Evolutionary conservation across 352 stramenopile species (phyloP).

Genomic region (Pythium periplocum): DNA sequence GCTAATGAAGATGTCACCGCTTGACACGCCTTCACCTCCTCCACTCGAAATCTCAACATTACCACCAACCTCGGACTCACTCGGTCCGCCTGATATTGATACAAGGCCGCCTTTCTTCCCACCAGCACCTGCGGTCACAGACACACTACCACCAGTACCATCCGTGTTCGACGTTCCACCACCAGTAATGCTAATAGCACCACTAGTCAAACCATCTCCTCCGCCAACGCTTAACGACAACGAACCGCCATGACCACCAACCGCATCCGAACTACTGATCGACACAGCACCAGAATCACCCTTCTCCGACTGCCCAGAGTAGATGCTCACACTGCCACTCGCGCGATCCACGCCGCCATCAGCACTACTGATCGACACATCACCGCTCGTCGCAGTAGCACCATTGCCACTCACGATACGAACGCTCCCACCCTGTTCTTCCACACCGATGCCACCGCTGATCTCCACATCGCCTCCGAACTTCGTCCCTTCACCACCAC

Average conservation of each 20-base stretch:
- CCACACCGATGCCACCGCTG: not conserved
- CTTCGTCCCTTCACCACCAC: not conserved
- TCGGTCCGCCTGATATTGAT: no score
- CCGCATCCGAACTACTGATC: slow-evolving; percentile 11
- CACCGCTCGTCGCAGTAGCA: slow-evolving; percentile 13
- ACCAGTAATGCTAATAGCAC: slow-evolving; percentile 12
- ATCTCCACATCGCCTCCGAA: no score
- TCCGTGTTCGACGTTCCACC: slow-evolving; percentile 8
- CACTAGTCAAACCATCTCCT: slow-evolving; percentile 15
- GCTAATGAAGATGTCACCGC: slow-evolving; percentile 19
- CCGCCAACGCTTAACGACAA: slow-evolving; percentile 19
- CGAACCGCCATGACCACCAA: slow-evolving; percentile 14
- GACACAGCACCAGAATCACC: slow-evolving; percentile 20
- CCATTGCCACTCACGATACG: slow-evolving; percentile 18
- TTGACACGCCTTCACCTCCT: slow-evolving; percentile 8
- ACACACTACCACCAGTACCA: slow-evolving; percentile 13
- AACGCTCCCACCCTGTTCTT: slow-evolving; percentile 17
- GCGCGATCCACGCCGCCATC: slow-evolving; percentile 8
- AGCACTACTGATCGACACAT: slow-evolving; percentile 15
- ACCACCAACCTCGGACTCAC: slow-evolving; percentile 14
- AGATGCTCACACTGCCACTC: slow-evolving; percentile 19
- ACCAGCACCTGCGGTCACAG: slow-evolving; percentile 14
- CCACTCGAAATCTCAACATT: slow-evolving; percentile 21
- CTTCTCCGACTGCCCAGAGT: slow-evolving; percentile 12
- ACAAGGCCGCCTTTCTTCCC: not conserved